Evolutionary conservation across 1,139 yeast genomes (phyloP).

Genomic region (Sugiyamaella castrensis): DNA sequence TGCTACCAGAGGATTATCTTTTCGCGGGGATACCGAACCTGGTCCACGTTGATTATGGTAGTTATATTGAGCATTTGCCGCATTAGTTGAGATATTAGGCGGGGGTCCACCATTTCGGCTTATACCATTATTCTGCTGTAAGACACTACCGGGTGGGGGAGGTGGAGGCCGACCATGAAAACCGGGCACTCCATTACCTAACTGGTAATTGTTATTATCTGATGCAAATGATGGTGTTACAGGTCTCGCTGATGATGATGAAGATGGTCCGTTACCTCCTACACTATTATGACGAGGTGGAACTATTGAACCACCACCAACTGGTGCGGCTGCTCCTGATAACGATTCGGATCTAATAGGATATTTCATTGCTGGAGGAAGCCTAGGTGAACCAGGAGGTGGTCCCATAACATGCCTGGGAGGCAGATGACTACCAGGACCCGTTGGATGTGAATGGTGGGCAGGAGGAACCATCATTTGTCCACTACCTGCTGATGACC

Average conservation of each 20-base stretch:
- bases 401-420: constrained; percentile 12
- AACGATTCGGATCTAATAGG: constrained; percentile 21
- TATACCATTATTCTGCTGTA: not conserved
- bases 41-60: not conserved
- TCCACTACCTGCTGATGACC: constrained; percentile 9
- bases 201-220: not conserved
- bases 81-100: not conserved
- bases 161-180: constrained; percentile 13
- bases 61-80: not conserved
- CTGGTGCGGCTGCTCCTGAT: constrained; percentile 13
- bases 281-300: constrained; percentile 16
- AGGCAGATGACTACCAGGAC: constrained; percentile 17
- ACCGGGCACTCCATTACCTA: constrained; percentile 6
- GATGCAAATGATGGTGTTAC: not conserved
- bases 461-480: not conserved
- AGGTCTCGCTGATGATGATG: not conserved
- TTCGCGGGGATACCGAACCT: constrained; percentile 8
- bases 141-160: constrained; percentile 4
- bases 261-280: constrained; percentile 5
- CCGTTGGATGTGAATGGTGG: constrained; percentile 16
- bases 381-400: not conserved
- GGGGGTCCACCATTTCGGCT: not conserved
- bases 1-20: constrained; percentile 61
- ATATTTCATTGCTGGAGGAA: constrained; percentile 11
- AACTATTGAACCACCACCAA: not conserved